Evolutionary conservation across 2,329 filamentous ascomycete genomes (phyloP).

Genomic region (Simplicillium sp.): DNA sequence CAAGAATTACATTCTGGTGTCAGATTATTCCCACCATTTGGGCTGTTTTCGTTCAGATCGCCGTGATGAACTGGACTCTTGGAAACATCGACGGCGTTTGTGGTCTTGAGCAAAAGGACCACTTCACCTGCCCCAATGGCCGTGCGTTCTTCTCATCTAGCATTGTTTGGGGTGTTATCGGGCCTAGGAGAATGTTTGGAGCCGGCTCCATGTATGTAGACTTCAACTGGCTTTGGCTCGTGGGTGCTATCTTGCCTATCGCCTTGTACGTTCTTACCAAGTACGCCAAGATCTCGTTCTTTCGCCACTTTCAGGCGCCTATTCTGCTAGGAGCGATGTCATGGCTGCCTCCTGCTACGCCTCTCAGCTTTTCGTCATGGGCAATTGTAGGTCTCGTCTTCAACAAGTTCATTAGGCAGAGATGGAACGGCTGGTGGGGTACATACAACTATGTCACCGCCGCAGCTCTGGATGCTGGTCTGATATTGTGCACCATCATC

Average conservation of each 20-base stretch:
- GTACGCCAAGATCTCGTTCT: constrained; percentile 17
- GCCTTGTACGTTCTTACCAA: constrained; percentile 31
- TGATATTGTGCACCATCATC: constrained; percentile 24
- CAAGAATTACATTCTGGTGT: constrained; percentile 20
- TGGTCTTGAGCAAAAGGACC: constrained; percentile 11
- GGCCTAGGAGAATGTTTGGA: constrained; percentile 45
- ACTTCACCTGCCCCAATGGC: constrained; percentile 30
- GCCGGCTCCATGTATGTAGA: constrained; percentile 38
- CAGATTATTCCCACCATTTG: constrained; percentile 33
- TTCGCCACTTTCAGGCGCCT: constrained; percentile 44
- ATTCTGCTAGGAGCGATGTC: constrained; percentile 47
- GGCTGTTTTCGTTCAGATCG: constrained; percentile 35
- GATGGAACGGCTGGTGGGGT: constrained; percentile 50
- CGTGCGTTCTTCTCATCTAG: constrained; percentile 39
- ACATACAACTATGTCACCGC: constrained; percentile 31
- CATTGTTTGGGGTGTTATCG: constrained; percentile 48
- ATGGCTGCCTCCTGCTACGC: constrained; percentile 49
- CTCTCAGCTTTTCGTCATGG: constrained; percentile 50
- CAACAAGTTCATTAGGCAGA: constrained; percentile 44
- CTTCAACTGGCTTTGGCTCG: constrained; percentile 44
- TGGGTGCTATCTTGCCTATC: constrained; percentile 38
- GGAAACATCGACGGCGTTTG: constrained; percentile 40
- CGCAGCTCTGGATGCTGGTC: constrained; percentile 27
- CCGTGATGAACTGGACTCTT: constrained; percentile 33
- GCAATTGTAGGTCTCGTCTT: constrained; percentile 47